Conservation (phyloP, 352 stramenopile species). For the Globisporangium paddicum region DNA sequence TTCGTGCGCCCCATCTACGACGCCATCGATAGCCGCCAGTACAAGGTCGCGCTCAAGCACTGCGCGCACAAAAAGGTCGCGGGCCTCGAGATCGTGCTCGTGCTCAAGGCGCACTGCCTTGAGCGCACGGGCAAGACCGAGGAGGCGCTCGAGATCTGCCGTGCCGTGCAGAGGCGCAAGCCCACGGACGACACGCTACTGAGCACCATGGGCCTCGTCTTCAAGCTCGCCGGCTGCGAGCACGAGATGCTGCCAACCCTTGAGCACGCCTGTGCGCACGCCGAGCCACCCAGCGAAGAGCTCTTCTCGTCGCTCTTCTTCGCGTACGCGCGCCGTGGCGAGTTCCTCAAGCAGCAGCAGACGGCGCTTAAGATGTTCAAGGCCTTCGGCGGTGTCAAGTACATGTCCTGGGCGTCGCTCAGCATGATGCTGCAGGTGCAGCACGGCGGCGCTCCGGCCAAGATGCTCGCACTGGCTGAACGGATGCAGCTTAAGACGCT, state of each 20-base stretch:
- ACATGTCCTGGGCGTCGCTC: slow-evolving; percentile 77
- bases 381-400: slow-evolving; percentile 63
- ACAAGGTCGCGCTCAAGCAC: slow-evolving; percentile 80
- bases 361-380: slow-evolving; percentile 87
- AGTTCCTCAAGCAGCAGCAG: slow-evolving; percentile 85
- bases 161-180: slow-evolving; percentile 48
- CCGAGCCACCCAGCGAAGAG: slow-evolving; percentile 55
- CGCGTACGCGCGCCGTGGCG: slow-evolving; percentile 51
- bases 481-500: slow-evolving; percentile 81
- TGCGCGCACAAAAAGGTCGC: slow-evolving; percentile 78
- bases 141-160: slow-evolving; percentile 72
- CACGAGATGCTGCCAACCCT: slow-evolving; percentile 78
- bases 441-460: slow-evolving; percentile 47
- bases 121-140: slow-evolving; percentile 65
- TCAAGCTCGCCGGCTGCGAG: slow-evolving; percentile 62
- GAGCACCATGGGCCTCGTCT: slow-evolving; percentile 84
- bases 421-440: slow-evolving; percentile 85
- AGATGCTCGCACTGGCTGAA: slow-evolving; percentile 75
- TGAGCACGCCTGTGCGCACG: slow-evolving; percentile 57
- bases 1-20: slow-evolving; percentile 85
- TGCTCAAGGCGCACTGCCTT: slow-evolving; percentile 83
- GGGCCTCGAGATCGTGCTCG: slow-evolving; percentile 71
- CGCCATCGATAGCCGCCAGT: slow-evolving; percentile 75
- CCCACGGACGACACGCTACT: slow-evolving; percentile 81
- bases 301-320: slow-evolving; percentile 69